Base-by-base conservation (phyloP, 2,329 filamentous ascomycete genomes). In the Rutstroemia sp. region DNA sequence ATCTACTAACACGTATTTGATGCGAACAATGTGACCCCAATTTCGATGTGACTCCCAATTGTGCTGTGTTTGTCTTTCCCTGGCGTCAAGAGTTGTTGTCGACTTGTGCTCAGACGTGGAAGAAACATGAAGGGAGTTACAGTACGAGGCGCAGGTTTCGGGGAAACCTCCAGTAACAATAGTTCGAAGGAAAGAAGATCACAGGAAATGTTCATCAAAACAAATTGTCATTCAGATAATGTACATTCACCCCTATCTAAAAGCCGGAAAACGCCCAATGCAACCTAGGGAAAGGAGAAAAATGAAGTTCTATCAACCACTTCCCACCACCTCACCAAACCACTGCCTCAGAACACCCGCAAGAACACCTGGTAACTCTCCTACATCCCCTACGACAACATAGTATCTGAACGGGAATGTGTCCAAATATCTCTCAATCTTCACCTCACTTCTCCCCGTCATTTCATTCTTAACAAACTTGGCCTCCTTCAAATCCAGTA, bases 401-500 rank as follows among this genome's bases (percentile, higher is more conserved):
- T 97, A 99, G 75, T 96, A 99, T 70, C 88, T 85, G 75, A 99
- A 99, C 0, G 95, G 94, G 72, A 99, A 99, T 7, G 85, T 87
- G 71, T 99, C 95, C 64, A 99, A 80, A 70, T 99, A 99, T 67
- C 89, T 84, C 75, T 90, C 87, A 71, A 95, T 91, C 65, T 87
- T 86, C 56, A 96, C 82, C 66, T 84, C 80, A 59, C 85, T 74
- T 74, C 84, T 65, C 74, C 71, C 81, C 72, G 65, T 75, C 60
- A 64, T 72, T 17, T 72, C 77, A 67, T 89, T 85, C 58, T 80
- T 81, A 61, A 87, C 81, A 68, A 97, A 96, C 68, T 84, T 84
- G 39, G 91, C 92, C 72, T 91, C 87, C 70, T 91, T 90, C 65
- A 97, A 78, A 69, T 96, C 91, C 66, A 97, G 73, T 59, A 99